Base-by-base conservation (phyloP, 768 basidiomycete genomes). In the Naganishia onofrii region DNA sequence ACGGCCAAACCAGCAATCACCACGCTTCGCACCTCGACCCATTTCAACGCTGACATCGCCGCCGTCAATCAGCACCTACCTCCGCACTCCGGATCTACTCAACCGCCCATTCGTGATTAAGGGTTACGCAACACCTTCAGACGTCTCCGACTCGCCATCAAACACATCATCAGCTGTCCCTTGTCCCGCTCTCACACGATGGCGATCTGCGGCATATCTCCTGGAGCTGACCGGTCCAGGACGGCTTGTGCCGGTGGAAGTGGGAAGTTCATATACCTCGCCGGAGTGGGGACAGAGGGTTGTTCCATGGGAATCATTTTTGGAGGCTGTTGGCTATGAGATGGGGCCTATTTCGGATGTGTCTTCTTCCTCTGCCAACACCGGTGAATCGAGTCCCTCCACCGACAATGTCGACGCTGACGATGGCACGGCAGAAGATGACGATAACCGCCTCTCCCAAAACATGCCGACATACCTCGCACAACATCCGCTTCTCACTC, bases 161-260 rank as follows among this genome's bases (percentile, higher is more conserved):
- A 53, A 42, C 7, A 42, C 42, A 42, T 7, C 13, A 42, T 42
- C 12, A 44, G 15, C 1, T 54, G 54, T 23, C 28, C 34, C 12
- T 54, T 98, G 93, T 93, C 90, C 92, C 6, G 95, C 95, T 0
- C 73, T 91, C 71, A 83, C 85, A 67, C 84, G 87, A 4, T 98
- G 95, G 95, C 72, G 79, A 13, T 89, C 87, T 21, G 81, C 84
- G 6, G 78, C 82, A 2, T 97, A 99, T 77, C 85, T 99, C 0
- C 84, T 84, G 17, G 82, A 83, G 4, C 82, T 88, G 0, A 86
- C 89, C 1, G 96, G 96, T 17, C 86, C 86, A 52, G 93, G 90
- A 1, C 85, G 96, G 26, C 82, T 91, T 5, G 89, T 98, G 0
- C 96, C 95, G 6, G 88, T 98, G 8, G 95, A 98, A 81, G 82